Base-by-base conservation (phyloP, 148 eudicot species). In the Silene conica region DNA sequence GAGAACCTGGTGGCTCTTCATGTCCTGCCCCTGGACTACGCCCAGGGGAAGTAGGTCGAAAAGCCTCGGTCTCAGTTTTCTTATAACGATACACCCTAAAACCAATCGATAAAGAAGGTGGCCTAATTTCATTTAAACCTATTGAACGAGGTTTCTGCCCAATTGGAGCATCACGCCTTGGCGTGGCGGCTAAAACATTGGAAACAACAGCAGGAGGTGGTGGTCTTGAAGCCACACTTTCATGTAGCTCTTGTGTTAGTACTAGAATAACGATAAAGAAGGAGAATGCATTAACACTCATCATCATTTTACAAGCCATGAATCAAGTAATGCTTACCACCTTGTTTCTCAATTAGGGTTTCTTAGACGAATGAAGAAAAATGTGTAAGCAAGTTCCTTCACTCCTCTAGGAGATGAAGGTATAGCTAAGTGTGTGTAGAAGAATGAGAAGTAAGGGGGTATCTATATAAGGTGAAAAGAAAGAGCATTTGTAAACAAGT, bases 11-110 rank as follows among this genome's bases (percentile, higher is more conserved):
- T 19, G 90, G 90, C 13, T 20, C 67, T 9, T 56, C 82, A 55
- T 87, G 86, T 7, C 90, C 90, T 4, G 70, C 82, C 14, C 90
- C 90, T 0, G 88, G 90, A 73, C 88, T 87, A 28, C 73, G 81
- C 0, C 90, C 88, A 8, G 84, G 86, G 26, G 72, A 9, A 25
- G 90, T 87, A 25, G 90, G 90, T 61, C 90, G 76, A 63, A 71
- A 87, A 10, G 88, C 85, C 56, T 73, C 73, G 0, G 46, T 76
- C 67, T 85, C 88, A 23, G 16, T 73, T 78, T 58, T 83, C 70
- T 83, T 82, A 57, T 76, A 74, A 2, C 86, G 85, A 22, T 85
- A 80, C 61, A 74, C 16, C 28, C 14, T 72, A 69, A 65, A 80
- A 6, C 61, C 74, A 1, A 50, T 67, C 63, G 19, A 31, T 6